Conservation (phyloP, 345 rosid genomes). For the Moringa oleifera region DNA sequence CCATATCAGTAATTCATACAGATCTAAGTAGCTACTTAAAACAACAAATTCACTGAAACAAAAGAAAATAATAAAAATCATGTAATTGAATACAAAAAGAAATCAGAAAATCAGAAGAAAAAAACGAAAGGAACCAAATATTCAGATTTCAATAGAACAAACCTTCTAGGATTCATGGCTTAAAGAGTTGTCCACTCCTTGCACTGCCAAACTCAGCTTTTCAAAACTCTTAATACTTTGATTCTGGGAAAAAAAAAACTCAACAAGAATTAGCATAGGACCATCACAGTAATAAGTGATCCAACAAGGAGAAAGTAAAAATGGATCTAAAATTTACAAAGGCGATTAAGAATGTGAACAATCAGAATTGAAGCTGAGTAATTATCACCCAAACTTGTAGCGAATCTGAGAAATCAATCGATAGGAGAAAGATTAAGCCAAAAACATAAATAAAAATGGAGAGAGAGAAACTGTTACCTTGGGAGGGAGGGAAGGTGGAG, state of each 20-base stretch:
- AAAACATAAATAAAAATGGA: no score
- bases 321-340: not conserved
- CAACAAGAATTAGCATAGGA: conserved; percentile 1
- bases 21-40: conserved; percentile 6
- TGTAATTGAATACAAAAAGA: not conserved
- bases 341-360: not conserved
- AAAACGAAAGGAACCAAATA: no score
- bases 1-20: not conserved
- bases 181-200: conserved; percentile 4
- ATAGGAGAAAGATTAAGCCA: no score
- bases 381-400: no score
- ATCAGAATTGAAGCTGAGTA: no score
- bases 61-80: not conserved
- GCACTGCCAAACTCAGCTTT: not conserved
- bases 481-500: no score
- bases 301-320: not conserved
- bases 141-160: conserved; percentile 13
- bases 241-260: not conserved
- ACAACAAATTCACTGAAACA: no score
- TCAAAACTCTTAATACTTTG: not conserved
- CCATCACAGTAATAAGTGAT: not conserved
- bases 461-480: no score
- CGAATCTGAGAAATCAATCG: no score
- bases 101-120: not conserved
- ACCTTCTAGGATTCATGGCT: conserved; percentile 66